phyloP scores from a whole-genome alignment of 2,329 filamentous ascomycete species.

The Atkinsonella hypoxylon region DNA sequence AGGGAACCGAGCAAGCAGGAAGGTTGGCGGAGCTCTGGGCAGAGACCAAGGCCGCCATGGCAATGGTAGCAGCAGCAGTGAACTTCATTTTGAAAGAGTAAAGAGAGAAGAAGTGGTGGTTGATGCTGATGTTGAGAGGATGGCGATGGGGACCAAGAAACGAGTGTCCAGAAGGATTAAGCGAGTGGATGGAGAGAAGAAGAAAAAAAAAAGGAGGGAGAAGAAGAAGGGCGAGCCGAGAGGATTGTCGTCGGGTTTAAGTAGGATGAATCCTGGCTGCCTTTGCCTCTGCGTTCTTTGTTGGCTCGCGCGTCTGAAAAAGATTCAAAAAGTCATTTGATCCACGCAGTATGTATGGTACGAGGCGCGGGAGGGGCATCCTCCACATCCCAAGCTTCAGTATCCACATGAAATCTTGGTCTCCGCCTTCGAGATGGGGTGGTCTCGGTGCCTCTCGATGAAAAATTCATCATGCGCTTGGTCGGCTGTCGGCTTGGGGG shows the following conservation, averaged over 20 bases:
- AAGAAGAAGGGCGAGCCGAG: not conserved
- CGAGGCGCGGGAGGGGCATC: not conserved
- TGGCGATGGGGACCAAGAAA: conserved; percentile 7
- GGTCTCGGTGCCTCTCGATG: not conserved
- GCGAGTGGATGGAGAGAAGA: conserved; percentile 18
- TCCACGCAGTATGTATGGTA: not conserved
- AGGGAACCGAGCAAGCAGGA: conserved; percentile 26
- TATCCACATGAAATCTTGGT: not conserved
- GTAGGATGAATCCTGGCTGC: conserved; percentile 9
- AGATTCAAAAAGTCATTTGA: not conserved
- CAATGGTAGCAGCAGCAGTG: conserved; percentile 19
- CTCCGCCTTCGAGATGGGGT: not conserved
- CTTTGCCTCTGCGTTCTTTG: not conserved
- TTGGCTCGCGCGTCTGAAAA: not conserved
- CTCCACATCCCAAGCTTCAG: not conserved
- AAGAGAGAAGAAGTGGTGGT: not conserved
- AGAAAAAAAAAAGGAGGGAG: conserved; percentile 1
- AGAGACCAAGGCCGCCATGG: conserved; percentile 21
- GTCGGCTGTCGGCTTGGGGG: not conserved
- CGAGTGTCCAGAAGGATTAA: conserved; percentile 17
- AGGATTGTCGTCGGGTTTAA: conserved; percentile 18
- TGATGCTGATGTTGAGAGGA: not conserved
- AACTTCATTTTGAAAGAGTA: conserved; percentile 25
- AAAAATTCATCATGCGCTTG: not conserved
- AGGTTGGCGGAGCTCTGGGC: conserved; percentile 24